Conservation (phyloP, 441 rosid genomes). For the Populus hybrid region DNA sequence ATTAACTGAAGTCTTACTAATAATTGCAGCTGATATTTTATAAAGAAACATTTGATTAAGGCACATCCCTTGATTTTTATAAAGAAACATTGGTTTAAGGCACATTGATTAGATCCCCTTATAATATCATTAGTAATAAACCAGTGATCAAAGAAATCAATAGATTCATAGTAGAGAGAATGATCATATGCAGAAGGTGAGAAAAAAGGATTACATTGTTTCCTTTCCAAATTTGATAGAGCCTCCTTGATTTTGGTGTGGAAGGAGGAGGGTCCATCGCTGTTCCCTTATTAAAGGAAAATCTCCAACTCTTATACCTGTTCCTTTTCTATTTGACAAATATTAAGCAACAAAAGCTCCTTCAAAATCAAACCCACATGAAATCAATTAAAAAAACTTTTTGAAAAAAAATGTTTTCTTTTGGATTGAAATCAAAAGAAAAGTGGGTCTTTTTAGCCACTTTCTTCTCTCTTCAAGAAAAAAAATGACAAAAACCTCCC, state of each 20-base stretch:
- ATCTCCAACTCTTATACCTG: conserved; percentile 33
- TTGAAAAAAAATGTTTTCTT: not conserved
- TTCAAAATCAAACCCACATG: conserved; percentile 5
- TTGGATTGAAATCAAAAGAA: conserved; percentile 17
- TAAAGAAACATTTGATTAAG: too few species aligned
- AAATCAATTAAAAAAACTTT: conserved; percentile 10
- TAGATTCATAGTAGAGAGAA: not conserved
- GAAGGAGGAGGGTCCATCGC: conserved; percentile 24
- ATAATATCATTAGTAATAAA: not conserved
- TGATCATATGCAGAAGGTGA: not conserved
- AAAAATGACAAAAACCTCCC: not conserved
- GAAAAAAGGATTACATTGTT: conserved; percentile 58
- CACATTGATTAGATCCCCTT: not conserved
- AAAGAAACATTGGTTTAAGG: not conserved
- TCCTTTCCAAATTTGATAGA: conserved; percentile 83
- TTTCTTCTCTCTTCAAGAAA: not conserved
- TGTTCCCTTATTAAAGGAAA: conserved; percentile 21
- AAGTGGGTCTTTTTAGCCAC: conserved; percentile 11
- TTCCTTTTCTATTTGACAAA: not conserved
- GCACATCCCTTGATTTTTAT: not conserved
- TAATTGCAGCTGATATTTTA: not conserved
- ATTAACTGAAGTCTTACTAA: not conserved
- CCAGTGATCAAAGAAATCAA: not conserved
- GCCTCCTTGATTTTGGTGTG: conserved; percentile 39
- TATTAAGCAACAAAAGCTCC: not conserved